Percentiles rank a stretch among this genome's conserved stretches.
Evolutionary conservation across 345 rosid genomes (phyloP).

Genomic region (Citropsis articulata): DNA sequence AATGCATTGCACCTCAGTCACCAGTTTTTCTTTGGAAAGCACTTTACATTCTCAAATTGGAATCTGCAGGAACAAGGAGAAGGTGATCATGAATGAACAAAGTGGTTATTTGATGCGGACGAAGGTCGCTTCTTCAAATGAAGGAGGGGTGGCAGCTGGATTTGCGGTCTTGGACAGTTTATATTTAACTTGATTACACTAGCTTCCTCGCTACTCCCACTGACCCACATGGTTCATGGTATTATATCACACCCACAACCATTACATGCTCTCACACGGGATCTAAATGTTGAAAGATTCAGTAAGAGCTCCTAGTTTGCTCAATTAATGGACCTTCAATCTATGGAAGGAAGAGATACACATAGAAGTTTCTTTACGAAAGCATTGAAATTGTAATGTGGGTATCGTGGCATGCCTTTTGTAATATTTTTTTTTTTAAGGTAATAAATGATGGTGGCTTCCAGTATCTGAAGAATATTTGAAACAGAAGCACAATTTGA

Average conservation of each 20-base stretch:
- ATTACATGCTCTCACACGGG: neutral
- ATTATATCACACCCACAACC: neutral
- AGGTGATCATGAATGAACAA: constrained; percentile 67
- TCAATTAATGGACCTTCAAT: neutral
- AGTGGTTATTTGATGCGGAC: constrained; percentile 91
- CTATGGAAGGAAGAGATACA: neutral
- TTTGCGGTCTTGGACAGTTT: constrained; percentile 89
- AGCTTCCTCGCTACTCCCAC: neutral
- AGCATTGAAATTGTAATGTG: neutral
- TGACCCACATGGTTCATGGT: neutral
- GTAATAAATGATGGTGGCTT: neutral
- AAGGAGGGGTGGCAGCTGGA: constrained; percentile 98
- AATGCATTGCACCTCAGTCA: neutral
- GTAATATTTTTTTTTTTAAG: neutral
- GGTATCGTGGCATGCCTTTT: neutral
- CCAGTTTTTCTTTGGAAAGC: neutral
- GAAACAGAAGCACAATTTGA: neutral
- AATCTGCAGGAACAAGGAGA: constrained; percentile 75
- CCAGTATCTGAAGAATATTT: neutral
- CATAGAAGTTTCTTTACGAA: neutral
- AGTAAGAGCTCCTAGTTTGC: neutral
- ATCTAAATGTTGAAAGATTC: neutral
- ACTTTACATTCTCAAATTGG: neutral
- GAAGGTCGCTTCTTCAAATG: constrained; percentile 78
- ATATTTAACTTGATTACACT: constrained; percentile 54